These are phyloP conservation scores for Colletotrichum cuscutae DNA, from an alignment of 2,329 filamentous ascomycete genomes.

Conservation along the genomic window DNA sequence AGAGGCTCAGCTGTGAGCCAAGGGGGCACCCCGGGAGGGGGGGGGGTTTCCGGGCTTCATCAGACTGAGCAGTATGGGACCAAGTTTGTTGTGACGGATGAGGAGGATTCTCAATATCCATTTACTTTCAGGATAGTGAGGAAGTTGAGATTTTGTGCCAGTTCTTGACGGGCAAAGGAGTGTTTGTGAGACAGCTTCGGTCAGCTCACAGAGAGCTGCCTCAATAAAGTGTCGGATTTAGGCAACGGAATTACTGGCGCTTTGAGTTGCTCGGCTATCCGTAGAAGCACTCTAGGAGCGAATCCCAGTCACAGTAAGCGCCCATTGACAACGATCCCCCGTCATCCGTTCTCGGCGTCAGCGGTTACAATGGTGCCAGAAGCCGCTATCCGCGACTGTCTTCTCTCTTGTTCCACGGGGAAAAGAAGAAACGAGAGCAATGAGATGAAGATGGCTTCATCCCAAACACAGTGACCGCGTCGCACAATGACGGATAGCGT, in stretches of 20 bases:
- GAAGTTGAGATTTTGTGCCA: background rate
- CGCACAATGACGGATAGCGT: background rate
- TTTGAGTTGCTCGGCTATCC: slow-evolving; percentile 15
- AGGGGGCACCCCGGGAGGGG: background rate
- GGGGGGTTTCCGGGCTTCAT: background rate
- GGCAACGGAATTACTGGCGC: background rate
- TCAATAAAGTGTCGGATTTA: background rate
- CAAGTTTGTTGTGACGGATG: background rate
- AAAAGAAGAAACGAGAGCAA: background rate
- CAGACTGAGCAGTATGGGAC: background rate
- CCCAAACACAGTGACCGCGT: background rate
- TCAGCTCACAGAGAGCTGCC: background rate
- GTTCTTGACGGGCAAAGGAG: background rate
- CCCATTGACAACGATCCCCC: background rate
- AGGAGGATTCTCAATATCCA: background rate
- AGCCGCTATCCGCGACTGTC: background rate
- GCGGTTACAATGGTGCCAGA: background rate
- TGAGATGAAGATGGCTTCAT: slow-evolving; percentile 17
- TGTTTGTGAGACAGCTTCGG: background rate
- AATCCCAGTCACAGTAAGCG: background rate
- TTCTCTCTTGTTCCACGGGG: background rate
- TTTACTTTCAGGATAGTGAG: background rate
- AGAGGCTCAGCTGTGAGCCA: slow-evolving; percentile 30
- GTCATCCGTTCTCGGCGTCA: slow-evolving; percentile 4
- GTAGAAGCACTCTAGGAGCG: background rate